Base-by-base conservation (phyloP, 2,329 filamentous ascomycete species). In the Apiospora aurea region DNA sequence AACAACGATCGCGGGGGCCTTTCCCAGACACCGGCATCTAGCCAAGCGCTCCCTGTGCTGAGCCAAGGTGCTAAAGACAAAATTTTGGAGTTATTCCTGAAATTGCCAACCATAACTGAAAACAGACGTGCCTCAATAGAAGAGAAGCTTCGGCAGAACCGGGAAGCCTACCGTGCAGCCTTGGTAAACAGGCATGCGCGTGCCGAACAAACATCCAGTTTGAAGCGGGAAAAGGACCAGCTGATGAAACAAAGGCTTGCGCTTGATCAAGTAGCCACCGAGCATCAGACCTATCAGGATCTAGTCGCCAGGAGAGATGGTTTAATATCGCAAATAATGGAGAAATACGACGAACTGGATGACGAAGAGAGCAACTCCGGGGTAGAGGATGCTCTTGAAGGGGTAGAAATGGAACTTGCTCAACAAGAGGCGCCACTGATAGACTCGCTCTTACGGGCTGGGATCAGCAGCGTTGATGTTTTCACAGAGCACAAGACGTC, bases 321-420 rank as follows among this genome's bases (percentile, higher is more conserved):
- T 7, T 78, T 90, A 29, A 81, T 87, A 0, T 79, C 84, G 67
- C 81, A 83, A 69, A 84, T 90, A 68, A 82, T 83, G 3, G 81
- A 86, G 71, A 85, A 85, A 0, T 90, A 89, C 73, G 83, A 83
- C 18, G 83, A 87, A 13, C 84, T 84, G 34, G 85, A 89, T 67
- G 89, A 86, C 0, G 84, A 86, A 2, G 84, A 86, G 13, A 86
- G 88, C 29, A 88, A 90, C 75, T 76, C 78, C 46, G 83, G 81
- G 53, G 79, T 90, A 11, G 87, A 89, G 72, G 81, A 85, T 47
- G 76, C 90, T 49, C 83, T 83, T 14, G 82, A 64, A 64, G 57
- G 57, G 14, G 18, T 64, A 18, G 21, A 64, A 5, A 41, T 82
- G 68, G 77, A 83, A 70, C 80, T 89, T 18, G 82, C 85, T 71